Percentiles rank a stretch among this genome's conserved stretches.
Evolutionary conservation across 75 land plant species (phyloP).

Genomic region (Chamaecyparis obtusa): DNA sequence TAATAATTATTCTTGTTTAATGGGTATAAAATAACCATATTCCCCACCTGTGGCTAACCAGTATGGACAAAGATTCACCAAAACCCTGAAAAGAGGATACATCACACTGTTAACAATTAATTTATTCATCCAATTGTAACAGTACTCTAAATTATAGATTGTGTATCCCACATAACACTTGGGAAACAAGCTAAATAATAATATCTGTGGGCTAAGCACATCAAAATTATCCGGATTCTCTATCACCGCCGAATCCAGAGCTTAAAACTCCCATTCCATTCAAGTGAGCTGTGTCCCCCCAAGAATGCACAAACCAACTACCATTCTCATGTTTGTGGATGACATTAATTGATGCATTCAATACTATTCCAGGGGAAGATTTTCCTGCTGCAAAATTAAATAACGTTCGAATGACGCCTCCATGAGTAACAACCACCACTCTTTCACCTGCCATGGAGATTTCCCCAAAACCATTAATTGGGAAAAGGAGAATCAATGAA

Average conservation of each 20-base stretch:
- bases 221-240: slow-evolving; percentile 49
- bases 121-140: neutral
- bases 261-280: slow-evolving; percentile 36
- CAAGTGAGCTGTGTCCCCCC: slow-evolving; percentile 83
- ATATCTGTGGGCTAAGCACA: neutral
- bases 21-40: neutral
- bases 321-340: slow-evolving; percentile 49
- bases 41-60: neutral
- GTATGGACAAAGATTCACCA: neutral
- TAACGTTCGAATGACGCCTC: slow-evolving; percentile 62
- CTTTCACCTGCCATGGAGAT: slow-evolving; percentile 54
- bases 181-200: neutral
- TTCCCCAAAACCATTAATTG: neutral
- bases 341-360: slow-evolving; percentile 77
- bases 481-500: neutral
- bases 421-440: slow-evolving; percentile 87
- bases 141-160: neutral
- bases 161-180: neutral
- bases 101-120: neutral
- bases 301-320: slow-evolving; percentile 53
- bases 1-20: neutral
- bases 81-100: neutral
- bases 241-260: slow-evolving; percentile 71
- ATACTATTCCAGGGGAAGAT: slow-evolving; percentile 40
- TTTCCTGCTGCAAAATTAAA: slow-evolving; percentile 51